phyloP scores from a whole-genome alignment of 1,139 yeast genomes.

The Entelexis sorbosivorans region DNA sequence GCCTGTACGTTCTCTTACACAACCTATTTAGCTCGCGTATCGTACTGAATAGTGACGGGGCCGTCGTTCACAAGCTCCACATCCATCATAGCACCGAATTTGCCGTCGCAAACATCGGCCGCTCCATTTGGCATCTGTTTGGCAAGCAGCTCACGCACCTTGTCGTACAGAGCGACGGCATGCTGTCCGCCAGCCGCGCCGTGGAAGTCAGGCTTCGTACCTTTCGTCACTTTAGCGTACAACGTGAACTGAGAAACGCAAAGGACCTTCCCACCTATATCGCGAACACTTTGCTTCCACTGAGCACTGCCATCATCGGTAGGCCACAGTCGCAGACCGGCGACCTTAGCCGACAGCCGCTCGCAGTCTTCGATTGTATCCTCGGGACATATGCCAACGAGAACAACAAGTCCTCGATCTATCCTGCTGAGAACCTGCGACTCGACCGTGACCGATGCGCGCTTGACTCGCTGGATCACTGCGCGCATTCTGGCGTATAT shows the following conservation, averaged over 20 bases:
- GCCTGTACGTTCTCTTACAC: no score
- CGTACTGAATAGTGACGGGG: conserved; percentile 65
- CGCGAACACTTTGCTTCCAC: conserved; percentile 49
- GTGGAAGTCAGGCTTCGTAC: conserved; percentile 90
- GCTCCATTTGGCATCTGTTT: conserved; percentile 43
- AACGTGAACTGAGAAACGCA: conserved; percentile 81
- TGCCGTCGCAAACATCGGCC: conserved; percentile 68
- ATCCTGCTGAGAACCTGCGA: conserved; percentile 60
- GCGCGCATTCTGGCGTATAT: conserved; percentile 48
- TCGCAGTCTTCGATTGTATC: conserved; percentile 67
- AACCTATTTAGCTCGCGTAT: conserved; percentile 35
- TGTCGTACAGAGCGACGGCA: conserved; percentile 58
- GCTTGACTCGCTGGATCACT: conserved; percentile 76
- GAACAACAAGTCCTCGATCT: conserved; percentile 59
- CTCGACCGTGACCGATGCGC: conserved; percentile 80
- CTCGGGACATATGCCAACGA: conserved; percentile 71
- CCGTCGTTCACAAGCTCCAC: conserved; percentile 78
- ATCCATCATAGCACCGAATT: conserved; percentile 96
- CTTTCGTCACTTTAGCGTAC: conserved; percentile 72
- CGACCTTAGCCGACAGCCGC: conserved; percentile 55
- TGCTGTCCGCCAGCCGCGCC: conserved; percentile 68
- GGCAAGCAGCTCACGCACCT: conserved; percentile 42
- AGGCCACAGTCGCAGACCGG: conserved; percentile 61
- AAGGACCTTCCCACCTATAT: conserved; percentile 37
- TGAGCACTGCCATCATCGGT: conserved; percentile 39